Percentiles rank a stretch among this genome's conserved stretches.
phyloP scores from a whole-genome alignment of 345 rosid genomes.

The Sapria himalayana region DNA sequence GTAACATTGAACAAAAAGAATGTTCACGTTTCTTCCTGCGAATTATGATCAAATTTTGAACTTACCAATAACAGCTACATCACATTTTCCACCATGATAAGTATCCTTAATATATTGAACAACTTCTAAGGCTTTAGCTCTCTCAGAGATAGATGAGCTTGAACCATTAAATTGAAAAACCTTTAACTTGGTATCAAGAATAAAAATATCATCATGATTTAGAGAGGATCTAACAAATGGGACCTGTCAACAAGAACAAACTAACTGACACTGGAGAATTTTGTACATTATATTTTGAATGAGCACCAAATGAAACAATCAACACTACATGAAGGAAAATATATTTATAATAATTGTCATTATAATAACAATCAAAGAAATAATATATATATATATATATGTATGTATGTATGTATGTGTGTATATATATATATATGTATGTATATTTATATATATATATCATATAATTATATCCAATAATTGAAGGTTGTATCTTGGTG shows the following conservation, averaged over 20 bases:
- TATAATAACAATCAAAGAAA: neutral
- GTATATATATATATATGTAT: too few species aligned
- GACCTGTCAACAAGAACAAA: constrained; percentile 26
- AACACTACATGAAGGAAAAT: constrained; percentile 5
- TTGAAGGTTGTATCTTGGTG: too few species aligned
- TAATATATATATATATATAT: too few species aligned
- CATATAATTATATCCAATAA: too few species aligned
- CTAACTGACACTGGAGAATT: too few species aligned
- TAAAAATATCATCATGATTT: constrained; percentile 87
- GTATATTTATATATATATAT: too few species aligned
- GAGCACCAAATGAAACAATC: constrained; percentile 8
- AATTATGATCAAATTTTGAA: constrained; percentile 10
- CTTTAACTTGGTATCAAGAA: constrained; percentile 79
- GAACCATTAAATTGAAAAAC: constrained; percentile 95
- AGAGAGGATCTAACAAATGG: constrained; percentile 84
- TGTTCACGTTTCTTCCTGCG: constrained; percentile 1
- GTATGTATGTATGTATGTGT: too few species aligned
- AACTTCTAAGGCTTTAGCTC: constrained; percentile 97
- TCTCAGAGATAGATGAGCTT: constrained; percentile 89
- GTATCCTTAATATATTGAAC: constrained; percentile 92
- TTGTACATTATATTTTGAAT: too few species aligned
- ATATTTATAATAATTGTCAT: neutral
- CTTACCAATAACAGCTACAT: constrained; percentile 84
- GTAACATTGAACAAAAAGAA: too few species aligned
- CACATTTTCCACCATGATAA: constrained; percentile 91